phyloP scores from a whole-genome alignment of 768 basidiomycete species.

The Suillus discolor region DNA sequence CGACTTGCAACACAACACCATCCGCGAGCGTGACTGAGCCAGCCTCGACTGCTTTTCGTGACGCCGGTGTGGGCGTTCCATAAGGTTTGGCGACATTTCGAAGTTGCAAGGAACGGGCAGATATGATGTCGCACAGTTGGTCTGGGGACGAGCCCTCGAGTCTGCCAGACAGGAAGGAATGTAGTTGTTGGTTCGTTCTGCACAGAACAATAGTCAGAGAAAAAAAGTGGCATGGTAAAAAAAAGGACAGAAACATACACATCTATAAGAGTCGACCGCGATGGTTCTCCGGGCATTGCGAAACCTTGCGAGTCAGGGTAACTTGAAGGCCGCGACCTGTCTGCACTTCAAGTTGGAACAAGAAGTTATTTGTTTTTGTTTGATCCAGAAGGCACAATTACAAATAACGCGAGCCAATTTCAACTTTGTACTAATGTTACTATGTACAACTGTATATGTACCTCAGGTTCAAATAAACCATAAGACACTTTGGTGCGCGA shows the following conservation, averaged over 20 bases:
- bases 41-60: slow-evolving; percentile 64
- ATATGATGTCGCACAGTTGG: slow-evolving; percentile 60
- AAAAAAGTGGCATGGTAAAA: neutral
- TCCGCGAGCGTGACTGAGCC: slow-evolving; percentile 72
- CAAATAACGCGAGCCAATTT: neutral
- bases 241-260: slow-evolving; percentile 41
- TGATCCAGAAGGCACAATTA: slow-evolving; percentile 19
- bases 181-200: slow-evolving; percentile 69
- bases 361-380: slow-evolving; percentile 25
- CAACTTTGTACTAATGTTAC: too few species aligned
- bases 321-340: slow-evolving; percentile 11
- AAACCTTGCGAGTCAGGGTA: slow-evolving; percentile 2
- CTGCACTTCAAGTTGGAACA: neutral
- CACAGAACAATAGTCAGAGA: slow-evolving; percentile 5
- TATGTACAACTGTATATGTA: too few species aligned
- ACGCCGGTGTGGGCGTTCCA: slow-evolving; percentile 67
- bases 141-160: slow-evolving; percentile 60
- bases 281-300: slow-evolving; percentile 47
- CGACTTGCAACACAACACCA: slow-evolving; percentile 61
- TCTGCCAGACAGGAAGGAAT: slow-evolving; percentile 58
- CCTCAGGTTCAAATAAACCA: too few species aligned
- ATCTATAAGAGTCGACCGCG: slow-evolving; percentile 72
- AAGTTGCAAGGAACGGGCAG: slow-evolving; percentile 58
- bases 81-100: slow-evolving; percentile 64
- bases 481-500: too few species aligned